A percentile compares a stretch with the other conserved stretches of the same genome.
phyloP scores from a whole-genome alignment of 805 yeast species.

The Helenozyma rhizophorensis region DNA sequence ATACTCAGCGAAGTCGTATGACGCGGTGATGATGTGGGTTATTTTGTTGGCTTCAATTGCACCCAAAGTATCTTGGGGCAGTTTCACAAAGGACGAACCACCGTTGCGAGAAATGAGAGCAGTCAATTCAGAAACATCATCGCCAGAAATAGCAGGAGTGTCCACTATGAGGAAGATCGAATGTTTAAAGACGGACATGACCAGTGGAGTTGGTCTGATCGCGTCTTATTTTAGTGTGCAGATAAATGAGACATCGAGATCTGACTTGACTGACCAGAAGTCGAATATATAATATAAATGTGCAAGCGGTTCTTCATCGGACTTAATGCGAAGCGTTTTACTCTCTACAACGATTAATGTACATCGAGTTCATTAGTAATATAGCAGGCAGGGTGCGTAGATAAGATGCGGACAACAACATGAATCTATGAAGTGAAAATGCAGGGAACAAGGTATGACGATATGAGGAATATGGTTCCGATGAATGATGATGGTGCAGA shows the following conservation, averaged over 20 bases:
- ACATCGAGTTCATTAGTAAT: too few species aligned
- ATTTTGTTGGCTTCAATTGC: conserved; percentile 8
- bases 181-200: conserved; percentile 1
- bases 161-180: conserved; percentile 2
- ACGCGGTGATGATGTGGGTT: conserved; percentile 50
- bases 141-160: background rate
- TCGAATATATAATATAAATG: too few species aligned
- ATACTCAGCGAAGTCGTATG: conserved; percentile 51
- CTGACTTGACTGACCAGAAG: too few species aligned
- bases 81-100: conserved; percentile 3
- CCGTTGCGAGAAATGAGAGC: conserved; percentile 8
- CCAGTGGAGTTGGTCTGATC: too few species aligned
- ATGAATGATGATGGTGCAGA: background rate
- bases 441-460: background rate
- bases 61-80: conserved; percentile 1
- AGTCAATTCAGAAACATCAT: background rate
- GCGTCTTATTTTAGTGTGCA: too few species aligned
- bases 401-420: too few species aligned
- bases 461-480: background rate
- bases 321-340: too few species aligned
- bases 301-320: too few species aligned
- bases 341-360: too few species aligned
- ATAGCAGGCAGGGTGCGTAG: too few species aligned
- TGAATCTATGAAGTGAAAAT: conserved; percentile 2
- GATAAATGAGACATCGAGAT: too few species aligned